Conservation (phyloP, 441 rosid genomes). For the Populus hybrid region DNA sequence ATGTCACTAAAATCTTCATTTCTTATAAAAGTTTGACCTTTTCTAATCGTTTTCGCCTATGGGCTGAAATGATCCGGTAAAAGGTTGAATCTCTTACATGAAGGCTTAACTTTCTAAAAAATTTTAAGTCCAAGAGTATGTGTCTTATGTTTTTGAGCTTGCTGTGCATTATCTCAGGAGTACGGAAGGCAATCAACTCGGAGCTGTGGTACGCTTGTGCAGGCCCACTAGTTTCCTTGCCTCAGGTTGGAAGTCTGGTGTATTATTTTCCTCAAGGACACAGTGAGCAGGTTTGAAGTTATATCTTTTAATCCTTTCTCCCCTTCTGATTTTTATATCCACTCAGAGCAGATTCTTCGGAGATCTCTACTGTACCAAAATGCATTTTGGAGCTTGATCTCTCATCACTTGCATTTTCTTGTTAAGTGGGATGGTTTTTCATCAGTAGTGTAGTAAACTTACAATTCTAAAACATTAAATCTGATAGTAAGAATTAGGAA, state of each 20-base stretch:
- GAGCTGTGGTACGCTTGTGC: conserved; percentile 99
- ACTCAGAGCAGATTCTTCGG: not conserved
- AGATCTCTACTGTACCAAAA: not conserved
- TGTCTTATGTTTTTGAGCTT: not conserved
- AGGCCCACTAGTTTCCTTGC: conserved; percentile 93
- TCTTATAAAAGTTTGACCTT: conserved; percentile 10
- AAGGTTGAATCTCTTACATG: not conserved
- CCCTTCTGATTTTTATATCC: not conserved
- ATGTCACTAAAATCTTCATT: conserved; percentile 8
- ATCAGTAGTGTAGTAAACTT: not conserved
- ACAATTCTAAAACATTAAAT: not conserved
- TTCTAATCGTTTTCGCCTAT: not conserved
- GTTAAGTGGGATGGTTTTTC: not conserved
- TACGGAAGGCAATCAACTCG: conserved; percentile 66
- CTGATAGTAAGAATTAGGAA: not conserved
- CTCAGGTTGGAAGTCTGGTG: conserved; percentile 90
- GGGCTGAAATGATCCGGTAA: conserved; percentile 4
- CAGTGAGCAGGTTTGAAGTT: conserved; percentile 82
- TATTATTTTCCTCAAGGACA: conserved; percentile 98
- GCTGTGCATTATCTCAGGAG: conserved; percentile 42
- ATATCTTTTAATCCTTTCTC: not conserved
- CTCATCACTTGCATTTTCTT: not conserved
- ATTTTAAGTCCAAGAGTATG: not conserved
- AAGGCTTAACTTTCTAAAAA: not conserved
- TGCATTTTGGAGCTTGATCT: not conserved